These are phyloP conservation scores for Dimargaris cristalligena DNA, from an alignment of 192 early-diverging fungal genomes.

Conservation along the genomic window DNA sequence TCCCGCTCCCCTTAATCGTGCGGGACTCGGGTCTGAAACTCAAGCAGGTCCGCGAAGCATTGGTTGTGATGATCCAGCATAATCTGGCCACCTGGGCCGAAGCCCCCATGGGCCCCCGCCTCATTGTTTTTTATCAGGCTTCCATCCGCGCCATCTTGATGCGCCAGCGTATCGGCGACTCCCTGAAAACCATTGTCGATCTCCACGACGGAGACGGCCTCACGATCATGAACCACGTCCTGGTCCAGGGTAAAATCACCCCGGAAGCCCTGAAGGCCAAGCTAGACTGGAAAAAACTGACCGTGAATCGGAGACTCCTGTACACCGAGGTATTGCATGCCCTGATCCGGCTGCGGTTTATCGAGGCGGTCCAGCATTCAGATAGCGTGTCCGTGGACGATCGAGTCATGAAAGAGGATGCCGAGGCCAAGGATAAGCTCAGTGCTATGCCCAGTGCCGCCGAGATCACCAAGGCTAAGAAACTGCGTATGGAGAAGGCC, in stretches of 20 bases:
- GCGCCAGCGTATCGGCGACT: slow-evolving; percentile 33
- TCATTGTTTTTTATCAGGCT: slow-evolving; percentile 50
- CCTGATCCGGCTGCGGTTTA: slow-evolving; percentile 42
- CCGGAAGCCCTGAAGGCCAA: slow-evolving; percentile 16
- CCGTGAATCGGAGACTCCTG: slow-evolving; percentile 13
- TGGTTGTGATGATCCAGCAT: slow-evolving; percentile 81
- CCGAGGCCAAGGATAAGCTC: slow-evolving; percentile 34
- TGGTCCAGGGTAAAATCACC: slow-evolving; percentile 24
- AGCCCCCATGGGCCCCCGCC: slow-evolving; percentile 34
- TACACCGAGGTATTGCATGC: slow-evolving; percentile 18
- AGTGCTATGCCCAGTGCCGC: slow-evolving; percentile 38
- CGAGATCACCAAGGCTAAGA: slow-evolving; percentile 35
- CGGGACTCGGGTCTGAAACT: slow-evolving; percentile 28
- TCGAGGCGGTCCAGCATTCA: slow-evolving; percentile 35
- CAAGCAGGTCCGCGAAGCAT: slow-evolving; percentile 44
- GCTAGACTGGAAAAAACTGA: slow-evolving; percentile 14
- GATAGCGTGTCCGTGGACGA: slow-evolving; percentile 45
- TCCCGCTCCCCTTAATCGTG: slow-evolving; percentile 33
- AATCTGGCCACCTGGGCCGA: slow-evolving; percentile 55
- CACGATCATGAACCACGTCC: slow-evolving; percentile 26
- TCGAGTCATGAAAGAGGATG: slow-evolving; percentile 41
- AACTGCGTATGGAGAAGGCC: slow-evolving; percentile 24
- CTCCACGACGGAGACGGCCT: slow-evolving; percentile 40
- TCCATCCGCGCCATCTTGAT: slow-evolving; percentile 37
- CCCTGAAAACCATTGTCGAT: slow-evolving; percentile 33